phyloP scores from a whole-genome alignment of 257 asterid species.

The Buddleja alternifolia region DNA sequence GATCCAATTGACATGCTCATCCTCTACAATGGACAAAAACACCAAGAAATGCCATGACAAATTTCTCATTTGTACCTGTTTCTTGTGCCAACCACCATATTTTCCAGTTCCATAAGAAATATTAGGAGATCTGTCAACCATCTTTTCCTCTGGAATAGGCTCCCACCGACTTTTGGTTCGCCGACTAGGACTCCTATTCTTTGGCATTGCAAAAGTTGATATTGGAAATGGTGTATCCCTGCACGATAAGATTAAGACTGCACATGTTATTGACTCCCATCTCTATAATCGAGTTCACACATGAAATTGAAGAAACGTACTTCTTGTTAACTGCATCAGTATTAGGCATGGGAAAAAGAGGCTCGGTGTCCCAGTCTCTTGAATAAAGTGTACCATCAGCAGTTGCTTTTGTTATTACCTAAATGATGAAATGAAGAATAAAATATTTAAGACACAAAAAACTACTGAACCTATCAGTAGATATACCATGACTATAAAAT shows the following conservation, averaged over 20 bases:
- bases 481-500: constrained; percentile 17
- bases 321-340: constrained; percentile 52
- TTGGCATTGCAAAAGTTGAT: constrained; percentile 48
- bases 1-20: not conserved
- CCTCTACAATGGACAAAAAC: constrained; percentile 9
- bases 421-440: constrained; percentile 28
- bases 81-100: constrained; percentile 76
- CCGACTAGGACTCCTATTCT: constrained; percentile 79
- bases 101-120: constrained; percentile 48
- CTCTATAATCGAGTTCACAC: constrained; percentile 11
- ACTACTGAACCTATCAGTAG: not conserved
- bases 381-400: constrained; percentile 84
- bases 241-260: constrained; percentile 38
- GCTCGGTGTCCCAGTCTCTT: constrained; percentile 91
- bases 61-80: constrained; percentile 54
- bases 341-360: constrained; percentile 74
- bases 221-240: constrained; percentile 52
- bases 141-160: constrained; percentile 74
- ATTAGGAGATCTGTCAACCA: constrained; percentile 51
- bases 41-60: not conserved
- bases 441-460: constrained; percentile 22
- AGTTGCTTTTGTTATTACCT: constrained; percentile 86
- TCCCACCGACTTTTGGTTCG: constrained; percentile 98
- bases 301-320: constrained; percentile 50
- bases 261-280: constrained; percentile 21